Conservation (phyloP, 257 asterid species). For the Sherardia arvensis region DNA sequence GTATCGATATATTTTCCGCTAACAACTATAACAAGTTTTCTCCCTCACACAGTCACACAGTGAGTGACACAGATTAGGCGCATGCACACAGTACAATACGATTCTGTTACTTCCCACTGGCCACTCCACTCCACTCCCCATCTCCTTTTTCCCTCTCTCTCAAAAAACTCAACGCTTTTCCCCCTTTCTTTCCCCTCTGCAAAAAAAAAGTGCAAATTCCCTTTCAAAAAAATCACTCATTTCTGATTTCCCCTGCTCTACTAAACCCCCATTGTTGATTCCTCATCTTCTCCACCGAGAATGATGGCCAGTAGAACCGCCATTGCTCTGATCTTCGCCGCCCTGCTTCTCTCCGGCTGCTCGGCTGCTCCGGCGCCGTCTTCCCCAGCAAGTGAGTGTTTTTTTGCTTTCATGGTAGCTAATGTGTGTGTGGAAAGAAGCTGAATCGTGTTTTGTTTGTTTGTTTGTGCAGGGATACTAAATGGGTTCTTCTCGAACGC, state of each 20-base stretch:
- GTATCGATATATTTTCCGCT: no score
- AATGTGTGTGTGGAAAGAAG: not conserved
- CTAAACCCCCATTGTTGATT: constrained; percentile 10
- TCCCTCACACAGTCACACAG: not conserved
- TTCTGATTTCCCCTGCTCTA: constrained; percentile 5
- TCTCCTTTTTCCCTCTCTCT: not conserved
- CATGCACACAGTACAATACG: not conserved
- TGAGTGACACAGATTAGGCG: not conserved
- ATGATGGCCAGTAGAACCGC: constrained; percentile 26
- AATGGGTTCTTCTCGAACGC: constrained; percentile 74
- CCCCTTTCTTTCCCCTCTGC: constrained; percentile 30
- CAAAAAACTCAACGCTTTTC: constrained; percentile 40
- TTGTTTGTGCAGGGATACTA: constrained; percentile 43
- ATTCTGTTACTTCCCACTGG: not conserved
- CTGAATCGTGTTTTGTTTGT: not conserved
- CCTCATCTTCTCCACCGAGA: constrained; percentile 15
- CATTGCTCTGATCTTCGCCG: constrained; percentile 33
- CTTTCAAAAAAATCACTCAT: constrained; percentile 23
- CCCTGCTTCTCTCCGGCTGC: constrained; percentile 38
- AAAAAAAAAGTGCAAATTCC: constrained; percentile 20
- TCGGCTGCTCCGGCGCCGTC: constrained; percentile 51
- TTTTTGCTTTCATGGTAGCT: not conserved
- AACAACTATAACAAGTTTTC: not conserved
- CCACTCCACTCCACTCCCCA: not conserved
- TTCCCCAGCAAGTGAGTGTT: constrained; percentile 71